These are phyloP conservation scores for Penicillium argentinense DNA, from an alignment of 495 filamentous ascomycete genomes.

Conservation along the genomic window DNA sequence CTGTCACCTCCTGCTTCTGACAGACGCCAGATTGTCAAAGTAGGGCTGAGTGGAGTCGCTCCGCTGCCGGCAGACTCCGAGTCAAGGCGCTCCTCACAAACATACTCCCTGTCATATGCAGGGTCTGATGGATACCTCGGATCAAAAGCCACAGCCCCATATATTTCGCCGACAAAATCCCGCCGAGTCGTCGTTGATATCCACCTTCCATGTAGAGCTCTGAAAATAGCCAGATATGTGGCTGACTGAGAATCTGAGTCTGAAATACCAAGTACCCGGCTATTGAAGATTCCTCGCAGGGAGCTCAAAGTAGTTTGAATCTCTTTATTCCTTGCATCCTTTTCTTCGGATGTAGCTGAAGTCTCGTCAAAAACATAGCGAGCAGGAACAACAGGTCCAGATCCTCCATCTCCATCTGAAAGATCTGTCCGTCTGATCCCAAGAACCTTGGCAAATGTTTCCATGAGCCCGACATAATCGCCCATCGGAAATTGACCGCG, in stretches of 20 bases:
- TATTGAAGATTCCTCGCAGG: too few species aligned
- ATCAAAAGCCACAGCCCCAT: constrained; percentile 61
- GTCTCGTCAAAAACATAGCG: constrained; percentile 25
- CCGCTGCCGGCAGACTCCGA: not conserved
- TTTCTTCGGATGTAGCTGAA: not conserved
- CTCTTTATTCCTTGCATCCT: not conserved
- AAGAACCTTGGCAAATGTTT: constrained; percentile 61
- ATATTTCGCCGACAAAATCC: constrained; percentile 26
- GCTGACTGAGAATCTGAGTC: constrained; percentile 7
- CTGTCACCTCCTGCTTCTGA: constrained; percentile 5
- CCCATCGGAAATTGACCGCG: constrained; percentile 75
- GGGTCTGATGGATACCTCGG: constrained; percentile 45
- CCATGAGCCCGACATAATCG: constrained; percentile 78
- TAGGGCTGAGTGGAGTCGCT: not conserved
- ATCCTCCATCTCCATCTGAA: constrained; percentile 1
- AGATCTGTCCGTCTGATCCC: constrained; percentile 25
- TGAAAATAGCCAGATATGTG: constrained; percentile 57
- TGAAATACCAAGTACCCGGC: too few species aligned
- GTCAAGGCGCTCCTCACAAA: constrained; percentile 22
- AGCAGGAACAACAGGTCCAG: constrained; percentile 38
- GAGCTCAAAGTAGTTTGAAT: constrained; percentile 23
- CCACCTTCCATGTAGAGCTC: constrained; percentile 76
- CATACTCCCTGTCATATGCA: constrained; percentile 31
- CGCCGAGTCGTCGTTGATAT: constrained; percentile 49
- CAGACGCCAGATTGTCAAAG: constrained; percentile 16